A percentile compares a stretch with the other conserved stretches of the same genome.
Evolutionary conservation across 352 stramenopile genomes (phyloP).

Genomic region (Phytophthora fragariaefolia): DNA sequence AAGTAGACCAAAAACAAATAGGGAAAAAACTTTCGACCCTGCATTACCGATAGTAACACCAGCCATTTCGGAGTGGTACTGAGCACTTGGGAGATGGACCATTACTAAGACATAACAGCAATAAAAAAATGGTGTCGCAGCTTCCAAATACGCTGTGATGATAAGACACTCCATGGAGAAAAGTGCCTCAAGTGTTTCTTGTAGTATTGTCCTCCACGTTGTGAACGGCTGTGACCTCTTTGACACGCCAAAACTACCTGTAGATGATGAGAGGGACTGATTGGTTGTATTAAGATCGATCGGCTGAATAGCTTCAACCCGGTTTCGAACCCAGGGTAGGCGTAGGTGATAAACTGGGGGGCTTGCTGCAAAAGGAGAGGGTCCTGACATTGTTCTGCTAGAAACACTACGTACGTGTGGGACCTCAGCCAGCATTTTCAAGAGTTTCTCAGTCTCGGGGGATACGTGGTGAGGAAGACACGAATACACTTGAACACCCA

Average conservation of each 20-base stretch:
- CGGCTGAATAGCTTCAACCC: conserved; percentile 1
- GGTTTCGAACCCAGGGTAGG: conserved; percentile 2
- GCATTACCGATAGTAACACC: conserved; percentile 2
- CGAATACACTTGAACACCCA: conserved; percentile 6
- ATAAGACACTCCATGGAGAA: conserved; percentile 44
- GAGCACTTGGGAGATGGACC: conserved; percentile 27
- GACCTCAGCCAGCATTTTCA: conserved; percentile 13
- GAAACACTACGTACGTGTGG: not conserved
- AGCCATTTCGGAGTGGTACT: conserved; percentile 15
- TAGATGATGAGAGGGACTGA: not conserved
- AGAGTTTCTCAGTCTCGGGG: not conserved
- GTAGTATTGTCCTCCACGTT: not conserved
- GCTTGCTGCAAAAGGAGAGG: not conserved
- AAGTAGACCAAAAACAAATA: conserved; percentile 25
- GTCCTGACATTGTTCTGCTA: not conserved
- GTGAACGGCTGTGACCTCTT: not conserved
- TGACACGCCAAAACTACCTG: not conserved
- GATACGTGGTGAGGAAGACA: conserved; percentile 19
- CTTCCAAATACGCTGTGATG: conserved; percentile 40
- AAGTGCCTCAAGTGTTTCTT: conserved; percentile 12
- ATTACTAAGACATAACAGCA: conserved; percentile 23
- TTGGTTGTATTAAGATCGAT: not conserved
- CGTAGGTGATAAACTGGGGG: not conserved
- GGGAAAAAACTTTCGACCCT: conserved; percentile 2
- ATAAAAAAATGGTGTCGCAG: conserved; percentile 39